Base-by-base conservation (phyloP, 129 eudicot species). In the Kitagawia praeruptora region DNA sequence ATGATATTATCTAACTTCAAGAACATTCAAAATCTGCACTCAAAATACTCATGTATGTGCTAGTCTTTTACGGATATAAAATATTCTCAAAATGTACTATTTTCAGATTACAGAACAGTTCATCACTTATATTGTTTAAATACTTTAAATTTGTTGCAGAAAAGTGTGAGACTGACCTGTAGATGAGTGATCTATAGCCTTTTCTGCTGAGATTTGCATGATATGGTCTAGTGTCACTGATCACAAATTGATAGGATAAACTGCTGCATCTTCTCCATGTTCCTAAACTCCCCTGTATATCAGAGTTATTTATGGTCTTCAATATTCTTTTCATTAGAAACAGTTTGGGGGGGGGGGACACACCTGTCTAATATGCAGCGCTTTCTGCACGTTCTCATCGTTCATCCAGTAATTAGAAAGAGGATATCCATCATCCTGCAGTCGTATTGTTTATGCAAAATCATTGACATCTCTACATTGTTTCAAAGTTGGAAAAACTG, bases 351-450 rank as follows among this genome's bases (percentile, higher is more conserved):
- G 45, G 45, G 45, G 37, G 70, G 23, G 46, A 4, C 56, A 44
- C 81, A 91, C 97, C 90, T 87, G 85, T 19, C 75, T 78, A 44
- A 86, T 76, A 78, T 86, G 87, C 51, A 91, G 84, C 15, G 91
- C 97, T 78, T 84, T 85, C 70, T 75, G 85, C 19, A 91, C 92
- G 51, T 41, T 76, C 7, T 38, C 66, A 38, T 86, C 78, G 82
- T 86, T 70, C 10, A 53, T 39, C 97, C 94, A 89, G 38, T 77
- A 11, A 45, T 41, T 10, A 9, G 84, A 56, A 38, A 80, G 71
- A 19, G 4, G 5, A 64, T 84, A 73, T 78, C 77, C 78, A 10
- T 87, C 83, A 42, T 4, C 31, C 93, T 91, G 80, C 64, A 78
- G 6, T 11, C 41, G 38, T 12, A 64, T 58, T 28, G 39, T 74